A percentile compares a stretch with the other conserved stretches of the same genome.
Evolutionary conservation across 2,329 filamentous ascomycete genomes (phyloP).

Genomic region (Neofusicoccum cordaticola): DNA sequence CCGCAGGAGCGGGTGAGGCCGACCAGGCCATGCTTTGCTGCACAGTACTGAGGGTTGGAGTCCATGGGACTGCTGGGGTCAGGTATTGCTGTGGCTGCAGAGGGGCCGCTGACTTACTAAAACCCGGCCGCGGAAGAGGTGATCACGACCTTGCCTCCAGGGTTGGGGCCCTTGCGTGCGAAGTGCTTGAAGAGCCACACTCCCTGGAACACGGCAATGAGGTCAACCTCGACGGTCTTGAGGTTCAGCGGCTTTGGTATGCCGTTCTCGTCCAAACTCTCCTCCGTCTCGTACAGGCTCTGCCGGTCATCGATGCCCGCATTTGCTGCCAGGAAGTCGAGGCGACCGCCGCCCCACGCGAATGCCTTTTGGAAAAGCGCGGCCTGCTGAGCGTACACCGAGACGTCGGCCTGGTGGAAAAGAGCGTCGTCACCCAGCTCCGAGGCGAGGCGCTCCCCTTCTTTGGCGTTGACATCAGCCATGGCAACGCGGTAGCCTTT

Average conservation of each 20-base stretch:
- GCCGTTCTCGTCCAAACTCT: slow-evolving; percentile 27
- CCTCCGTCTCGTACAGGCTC: slow-evolving; percentile 33
- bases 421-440: slow-evolving; percentile 23
- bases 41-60: slow-evolving; percentile 35
- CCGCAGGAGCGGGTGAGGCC: slow-evolving; percentile 35
- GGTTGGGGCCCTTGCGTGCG: slow-evolving; percentile 20
- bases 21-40: slow-evolving; percentile 36
- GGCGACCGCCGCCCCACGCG: slow-evolving; percentile 40
- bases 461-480: slow-evolving; percentile 46
- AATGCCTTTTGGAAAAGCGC: slow-evolving; percentile 40
- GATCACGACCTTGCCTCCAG: slow-evolving; percentile 33
- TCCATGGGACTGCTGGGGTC: slow-evolving; percentile 23
- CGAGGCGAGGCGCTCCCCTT: slow-evolving; percentile 45
- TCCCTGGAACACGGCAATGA: slow-evolving; percentile 35
- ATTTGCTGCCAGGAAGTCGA: slow-evolving; percentile 45
- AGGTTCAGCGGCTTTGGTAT: slow-evolving; percentile 29
- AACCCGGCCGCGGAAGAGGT: slow-evolving; percentile 33
- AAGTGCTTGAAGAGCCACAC: slow-evolving; percentile 39
- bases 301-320: slow-evolving; percentile 39
- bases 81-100: too few species aligned
- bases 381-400: slow-evolving; percentile 38
- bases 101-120: slow-evolving; percentile 28
- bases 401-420: slow-evolving; percentile 41
- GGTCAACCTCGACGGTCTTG: slow-evolving; percentile 33
- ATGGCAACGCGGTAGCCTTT: slow-evolving; percentile 42